Evolutionary conservation across 2,329 filamentous ascomycete genomes (phyloP), one percentile per base, ranked within the genome.

Genomic region (Pseudogymnoascus sp.): DNA sequence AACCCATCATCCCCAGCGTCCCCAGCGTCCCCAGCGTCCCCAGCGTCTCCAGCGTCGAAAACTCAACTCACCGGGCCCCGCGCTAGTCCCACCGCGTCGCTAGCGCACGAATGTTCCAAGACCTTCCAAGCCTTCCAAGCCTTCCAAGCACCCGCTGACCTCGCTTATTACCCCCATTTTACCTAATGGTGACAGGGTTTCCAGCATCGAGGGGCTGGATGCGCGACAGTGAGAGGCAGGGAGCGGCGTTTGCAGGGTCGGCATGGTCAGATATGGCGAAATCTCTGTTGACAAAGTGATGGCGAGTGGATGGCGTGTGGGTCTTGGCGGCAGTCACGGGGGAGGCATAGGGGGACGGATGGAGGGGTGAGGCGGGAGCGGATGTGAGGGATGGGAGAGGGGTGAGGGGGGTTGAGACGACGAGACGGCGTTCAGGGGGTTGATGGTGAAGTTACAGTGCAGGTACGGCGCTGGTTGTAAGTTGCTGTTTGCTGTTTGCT

Each of bases 321-420:
- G 42, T 46, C 42, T 46, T 46, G 42, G 42, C 42, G 42, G 21
- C 42, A 46, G 42, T 46, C 42, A 46, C 42, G 53, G 53, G 53
- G 53, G 53, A 59, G 29, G 53, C 2, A 59, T 11, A 33, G 53
- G 17, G 53, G 13, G 46, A 26, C 9, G 53, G 53, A 59, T 33
- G 19, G 33, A 37, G 53, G 53, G 42, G 21, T 46, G 42, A 46
- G 40, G 40, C 42, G 42, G 42, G 21, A 46, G 42, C n/a, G 38
- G 38, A 42, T 4, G 42, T 23, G 21, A 46, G 42, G 6, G 42
- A 10, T 15, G 10, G n/a, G 10, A 17, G 5, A 23, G 17, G 13
- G 17, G 6, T 44, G 19, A 44, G 19, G 19, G 17, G n/a, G n/a
- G n/a, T n/a, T n/a, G n/a, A 23, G 23, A 23, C 23, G 35, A 38